Evolutionary conservation across 2,329 filamentous ascomycete species (phyloP), one percentile per base, ranked within the genome.

Genomic region (Colletotrichum chrysophilum): DNA sequence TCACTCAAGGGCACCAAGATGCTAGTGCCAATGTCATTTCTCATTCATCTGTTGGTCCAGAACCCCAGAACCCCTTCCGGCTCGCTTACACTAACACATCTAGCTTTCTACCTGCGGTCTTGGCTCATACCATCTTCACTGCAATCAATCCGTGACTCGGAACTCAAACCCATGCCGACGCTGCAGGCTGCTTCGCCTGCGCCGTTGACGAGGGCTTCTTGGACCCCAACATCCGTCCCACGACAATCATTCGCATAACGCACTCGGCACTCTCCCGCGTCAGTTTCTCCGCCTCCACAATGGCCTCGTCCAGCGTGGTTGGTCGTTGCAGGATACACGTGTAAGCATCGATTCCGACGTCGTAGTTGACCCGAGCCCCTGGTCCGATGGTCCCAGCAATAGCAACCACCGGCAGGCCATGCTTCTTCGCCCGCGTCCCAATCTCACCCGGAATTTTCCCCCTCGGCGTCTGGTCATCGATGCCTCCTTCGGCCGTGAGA

Each of bases 391-490:
- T 85, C 4, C 84, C 84, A 4, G 83, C 84, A 64, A 85, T 82
- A 14, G 83, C 84, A 55, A 85, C 80, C 3, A 90, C 88, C 0
- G 88, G 87, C 4, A 88, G 82, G 6, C 85, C 84, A 75, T 84
- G 84, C 67, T 81, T 81, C 78, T 86, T 87, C 4, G 88, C 88
- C 12, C 87, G 84, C 68, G 84, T 81, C 12, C 88, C 89, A 30
- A 91, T 85, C 78, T 90, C 88, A 4, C 86, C 88, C 10, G 89
- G 88, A 77, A 90, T 89, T 79, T 90, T 90, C 3, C 89, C 89
- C 58, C 84, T 82, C 0, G 88, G 86, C 1, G 88, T 89, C 77
- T 90, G 89, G 61, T 85, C 84, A 76, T 90, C 89, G 18, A 90
- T 84, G 12, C 87, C 87, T 1, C 89, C 88, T 78, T 91, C 89